Conservation (phyloP, 1,284 basidiomycete genomes). For the Irpex sp. region DNA sequence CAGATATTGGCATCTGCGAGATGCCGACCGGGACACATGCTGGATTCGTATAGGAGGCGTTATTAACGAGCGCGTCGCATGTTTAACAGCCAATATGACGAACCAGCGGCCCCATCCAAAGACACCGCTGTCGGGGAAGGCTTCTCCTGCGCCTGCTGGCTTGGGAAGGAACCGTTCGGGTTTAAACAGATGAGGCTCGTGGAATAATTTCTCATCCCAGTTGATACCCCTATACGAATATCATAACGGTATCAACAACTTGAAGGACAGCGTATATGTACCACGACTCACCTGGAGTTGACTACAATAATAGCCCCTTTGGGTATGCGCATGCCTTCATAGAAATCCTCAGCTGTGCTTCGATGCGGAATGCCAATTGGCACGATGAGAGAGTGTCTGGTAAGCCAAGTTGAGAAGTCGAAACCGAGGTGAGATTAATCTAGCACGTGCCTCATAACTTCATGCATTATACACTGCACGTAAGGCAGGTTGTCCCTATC, state of each 20-base stretch:
- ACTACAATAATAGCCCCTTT: constrained; percentile 5
- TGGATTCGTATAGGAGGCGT: background rate
- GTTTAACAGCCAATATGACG: background rate
- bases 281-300: constrained; percentile 7
- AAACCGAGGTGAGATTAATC: background rate
- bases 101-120: constrained; percentile 12
- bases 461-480: constrained; percentile 11
- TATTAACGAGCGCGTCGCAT: background rate
- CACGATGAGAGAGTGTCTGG: constrained; percentile 2
- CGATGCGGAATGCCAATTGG: background rate
- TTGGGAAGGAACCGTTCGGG: constrained; percentile 13
- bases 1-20: constrained; percentile 2
- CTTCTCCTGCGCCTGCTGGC: background rate
- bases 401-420: background rate
- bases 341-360: constrained; percentile 5
- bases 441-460: constrained; percentile 9
- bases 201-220: constrained; percentile 16
- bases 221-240: background rate
- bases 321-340: constrained; percentile 9
- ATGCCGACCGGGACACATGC: background rate
- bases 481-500: constrained; percentile 15
- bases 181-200: constrained; percentile 16
- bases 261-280: too few relatives aligned
- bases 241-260: background rate
- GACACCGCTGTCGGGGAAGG: background rate